A percentile compares a stretch with the other conserved stretches of the same genome.
Evolutionary conservation across 1,284 basidiomycete species (phyloP).

Genomic region (Leccinum variabile): DNA sequence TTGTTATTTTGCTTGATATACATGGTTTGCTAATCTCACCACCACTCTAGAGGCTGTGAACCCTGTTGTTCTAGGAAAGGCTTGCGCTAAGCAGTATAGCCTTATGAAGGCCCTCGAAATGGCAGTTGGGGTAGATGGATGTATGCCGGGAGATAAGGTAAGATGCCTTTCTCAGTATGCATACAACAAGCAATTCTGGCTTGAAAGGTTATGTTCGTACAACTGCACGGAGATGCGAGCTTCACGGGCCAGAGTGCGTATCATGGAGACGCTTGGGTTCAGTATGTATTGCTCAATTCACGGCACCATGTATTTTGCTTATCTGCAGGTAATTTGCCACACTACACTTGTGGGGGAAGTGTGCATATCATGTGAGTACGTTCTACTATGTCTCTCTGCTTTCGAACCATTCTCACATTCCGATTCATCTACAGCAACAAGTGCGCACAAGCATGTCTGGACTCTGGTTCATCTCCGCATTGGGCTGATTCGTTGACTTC

Average conservation of each 20-base stretch:
- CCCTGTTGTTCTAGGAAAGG: conserved; percentile 85
- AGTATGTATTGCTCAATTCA: conserved; percentile 47
- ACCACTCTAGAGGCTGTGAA: conserved; percentile 72
- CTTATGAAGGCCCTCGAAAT: conserved; percentile 62
- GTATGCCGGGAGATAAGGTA: conserved; percentile 73
- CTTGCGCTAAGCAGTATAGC: conserved; percentile 88
- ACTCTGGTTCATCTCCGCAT: background rate
- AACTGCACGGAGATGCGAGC: conserved; percentile 87
- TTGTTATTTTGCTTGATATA: background rate
- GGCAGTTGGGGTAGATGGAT: conserved; percentile 47
- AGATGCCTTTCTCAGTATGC: background rate
- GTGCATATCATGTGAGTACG: conserved; percentile 88
- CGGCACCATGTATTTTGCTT: background rate
- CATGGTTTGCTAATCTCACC: background rate
- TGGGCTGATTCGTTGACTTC: background rate
- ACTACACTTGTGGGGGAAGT: conserved; percentile 86
- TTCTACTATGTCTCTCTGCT: conserved; percentile 14
- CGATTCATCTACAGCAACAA: conserved; percentile 47
- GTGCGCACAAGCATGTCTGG: conserved; percentile 32
- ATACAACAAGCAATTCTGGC: background rate
- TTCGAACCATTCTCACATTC: conserved; percentile 63
- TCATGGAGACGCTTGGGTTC: conserved; percentile 85
- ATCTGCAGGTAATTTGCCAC: conserved; percentile 71
- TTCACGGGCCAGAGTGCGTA: conserved; percentile 85
- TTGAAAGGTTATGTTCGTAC: conserved; percentile 73